Evolutionary conservation across 192 early-diverging fungal species (phyloP).

Genomic region (Rhizophagus sp.): DNA sequence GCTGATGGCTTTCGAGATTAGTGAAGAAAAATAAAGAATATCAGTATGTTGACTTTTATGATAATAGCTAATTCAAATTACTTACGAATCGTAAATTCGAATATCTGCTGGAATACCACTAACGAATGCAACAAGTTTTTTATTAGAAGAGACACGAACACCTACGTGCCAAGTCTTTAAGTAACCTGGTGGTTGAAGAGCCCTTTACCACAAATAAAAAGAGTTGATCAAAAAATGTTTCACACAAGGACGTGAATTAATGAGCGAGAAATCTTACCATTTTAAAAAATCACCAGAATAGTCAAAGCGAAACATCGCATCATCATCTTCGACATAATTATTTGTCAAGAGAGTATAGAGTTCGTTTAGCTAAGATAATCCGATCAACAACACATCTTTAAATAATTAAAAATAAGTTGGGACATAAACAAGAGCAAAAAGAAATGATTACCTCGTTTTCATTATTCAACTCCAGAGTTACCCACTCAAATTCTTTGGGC

Average conservation of each 20-base stretch:
- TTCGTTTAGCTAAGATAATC: slow-evolving; percentile 64
- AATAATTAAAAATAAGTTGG: neutral
- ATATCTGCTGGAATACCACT: slow-evolving; percentile 88
- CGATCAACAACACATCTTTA: slow-evolving; percentile 2
- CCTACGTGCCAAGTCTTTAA: slow-evolving; percentile 89
- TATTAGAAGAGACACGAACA: slow-evolving; percentile 77
- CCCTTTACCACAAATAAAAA: slow-evolving; percentile 49
- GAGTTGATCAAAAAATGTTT: neutral
- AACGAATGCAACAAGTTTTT: slow-evolving; percentile 94
- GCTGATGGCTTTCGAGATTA: slow-evolving; percentile 43
- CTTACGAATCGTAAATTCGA: slow-evolving; percentile 69
- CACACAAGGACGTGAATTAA: neutral
- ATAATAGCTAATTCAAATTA: slow-evolving; percentile 14
- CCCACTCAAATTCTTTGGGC: slow-evolving; percentile 92
- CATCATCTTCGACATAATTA: slow-evolving; percentile 98
- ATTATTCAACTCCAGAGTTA: slow-evolving; percentile 73
- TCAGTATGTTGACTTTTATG: neutral
- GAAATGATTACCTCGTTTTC: slow-evolving; percentile 59
- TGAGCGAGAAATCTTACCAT: slow-evolving; percentile 59
- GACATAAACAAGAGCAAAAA: neutral
- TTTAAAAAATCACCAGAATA: slow-evolving; percentile 91
- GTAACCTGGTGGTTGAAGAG: slow-evolving; percentile 91
- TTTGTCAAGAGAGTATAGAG: slow-evolving; percentile 86
- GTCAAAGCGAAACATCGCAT: slow-evolving; percentile 95
- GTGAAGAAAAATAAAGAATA: slow-evolving; percentile 14